Conservation (phyloP, 306 rosid species). For the Oxytropis ochrocephala region DNA sequence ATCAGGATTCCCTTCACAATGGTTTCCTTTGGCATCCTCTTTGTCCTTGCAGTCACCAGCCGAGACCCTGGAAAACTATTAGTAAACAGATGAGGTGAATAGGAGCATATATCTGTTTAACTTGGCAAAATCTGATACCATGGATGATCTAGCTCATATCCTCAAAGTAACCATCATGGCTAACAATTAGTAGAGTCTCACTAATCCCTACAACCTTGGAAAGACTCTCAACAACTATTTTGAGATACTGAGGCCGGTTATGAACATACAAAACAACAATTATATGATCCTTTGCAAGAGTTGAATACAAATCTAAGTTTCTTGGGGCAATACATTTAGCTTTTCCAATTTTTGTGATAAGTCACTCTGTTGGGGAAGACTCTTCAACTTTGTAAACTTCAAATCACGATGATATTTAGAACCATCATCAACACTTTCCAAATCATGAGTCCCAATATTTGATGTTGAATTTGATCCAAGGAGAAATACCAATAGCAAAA, state of each 20-base stretch:
- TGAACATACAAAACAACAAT: conserved; percentile 82
- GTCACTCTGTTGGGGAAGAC: conserved; percentile 61
- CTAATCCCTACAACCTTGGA: conserved; percentile 73
- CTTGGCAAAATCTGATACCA: conserved; percentile 70
- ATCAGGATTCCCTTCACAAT: conserved; percentile 71
- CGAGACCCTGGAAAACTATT: conserved; percentile 69
- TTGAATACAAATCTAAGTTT: conserved; percentile 76
- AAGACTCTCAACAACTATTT: conserved; percentile 68
- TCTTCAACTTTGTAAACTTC: conserved; percentile 11
- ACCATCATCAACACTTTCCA: conserved; percentile 34
- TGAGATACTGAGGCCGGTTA: conserved; percentile 81
- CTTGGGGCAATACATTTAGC: conserved; percentile 63
- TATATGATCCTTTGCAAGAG: conserved; percentile 52
- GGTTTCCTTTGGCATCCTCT: conserved; percentile 32
- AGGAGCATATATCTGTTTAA: conserved; percentile 86
- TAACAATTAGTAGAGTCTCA: conserved; percentile 79
- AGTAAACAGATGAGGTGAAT: conserved; percentile 75
- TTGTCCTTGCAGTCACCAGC: conserved; percentile 59
- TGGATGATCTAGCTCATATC: conserved; percentile 68
- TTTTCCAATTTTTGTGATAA: conserved; percentile 58
- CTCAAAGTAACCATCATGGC: conserved; percentile 89
- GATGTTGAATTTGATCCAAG: conserved; percentile 45
- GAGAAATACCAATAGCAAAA: conserved; percentile 49
- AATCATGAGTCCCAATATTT: neutral
- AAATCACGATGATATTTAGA: conserved; percentile 19